phyloP scores from a whole-genome alignment of 768 basidiomycete genomes.

The Boletus edulis region DNA sequence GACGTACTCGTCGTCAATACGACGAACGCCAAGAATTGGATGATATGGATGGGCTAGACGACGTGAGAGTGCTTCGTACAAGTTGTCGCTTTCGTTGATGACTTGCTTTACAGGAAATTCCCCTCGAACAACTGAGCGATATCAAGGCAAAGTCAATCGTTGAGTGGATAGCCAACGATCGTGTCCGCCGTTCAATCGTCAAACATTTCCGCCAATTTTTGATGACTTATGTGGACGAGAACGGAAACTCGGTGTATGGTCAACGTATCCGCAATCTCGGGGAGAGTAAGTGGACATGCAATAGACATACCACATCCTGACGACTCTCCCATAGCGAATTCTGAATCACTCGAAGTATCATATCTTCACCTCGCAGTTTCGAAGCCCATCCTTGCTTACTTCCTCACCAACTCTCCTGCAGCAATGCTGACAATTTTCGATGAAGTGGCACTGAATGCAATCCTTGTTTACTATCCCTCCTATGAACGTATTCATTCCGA shows the following conservation, averaged over 20 bases:
- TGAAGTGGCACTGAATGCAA: slow-evolving; percentile 90
- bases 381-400: slow-evolving; percentile 95
- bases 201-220: slow-evolving; percentile 94
- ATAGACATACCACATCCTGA: slow-evolving; percentile 10
- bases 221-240: slow-evolving; percentile 93
- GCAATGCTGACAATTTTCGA: slow-evolving; percentile 95
- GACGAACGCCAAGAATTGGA: slow-evolving; percentile 91
- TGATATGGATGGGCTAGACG: slow-evolving; percentile 86
- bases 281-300: slow-evolving; percentile 63
- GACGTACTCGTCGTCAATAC: slow-evolving; percentile 84
- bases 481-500: slow-evolving; percentile 98
- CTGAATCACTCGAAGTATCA: slow-evolving; percentile 96
- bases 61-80: slow-evolving; percentile 47
- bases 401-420: slow-evolving; percentile 91
- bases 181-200: slow-evolving; percentile 86
- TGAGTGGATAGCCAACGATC: slow-evolving; percentile 95
- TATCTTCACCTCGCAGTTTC: slow-evolving; percentile 92
- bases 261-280: slow-evolving; percentile 90
- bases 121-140: slow-evolving; percentile 93
- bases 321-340: slow-evolving; percentile 61
- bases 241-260: slow-evolving; percentile 90
- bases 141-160: slow-evolving; percentile 97
- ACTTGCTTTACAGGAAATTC: slow-evolving; percentile 66
- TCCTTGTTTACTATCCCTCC: slow-evolving; percentile 91
- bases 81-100: slow-evolving; percentile 13